These are phyloP conservation scores for Aspergillus bertholletiae DNA, from an alignment of 495 filamentous ascomycete genomes.

Conservation along the genomic window DNA sequence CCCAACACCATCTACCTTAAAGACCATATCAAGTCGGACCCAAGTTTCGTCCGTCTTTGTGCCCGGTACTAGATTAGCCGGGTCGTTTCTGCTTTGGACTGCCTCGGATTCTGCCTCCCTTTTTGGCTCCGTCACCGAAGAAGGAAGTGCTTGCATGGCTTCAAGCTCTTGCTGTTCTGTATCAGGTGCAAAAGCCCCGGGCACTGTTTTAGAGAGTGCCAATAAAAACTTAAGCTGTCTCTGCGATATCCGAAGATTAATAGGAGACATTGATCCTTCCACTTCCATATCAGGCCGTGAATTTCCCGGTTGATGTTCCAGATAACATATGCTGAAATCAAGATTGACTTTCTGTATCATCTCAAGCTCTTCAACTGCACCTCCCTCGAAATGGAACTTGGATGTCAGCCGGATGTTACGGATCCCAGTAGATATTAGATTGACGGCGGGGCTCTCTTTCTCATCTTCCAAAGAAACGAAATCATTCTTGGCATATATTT, in stretches of 20 bases:
- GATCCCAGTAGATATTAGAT: conserved; percentile 87
- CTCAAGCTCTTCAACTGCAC: conserved; percentile 78
- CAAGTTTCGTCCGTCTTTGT: conserved; percentile 66
- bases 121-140: conserved; percentile 48
- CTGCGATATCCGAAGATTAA: conserved; percentile 86
- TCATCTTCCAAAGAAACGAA: conserved; percentile 79
- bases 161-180: conserved; percentile 63
- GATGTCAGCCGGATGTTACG: conserved; percentile 89
- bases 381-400: conserved; percentile 74
- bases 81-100: conserved; percentile 48
- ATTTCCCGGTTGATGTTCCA: conserved; percentile 73
- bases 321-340: conserved; percentile 83
- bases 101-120: conserved; percentile 33
- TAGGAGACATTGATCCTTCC: conserved; percentile 83
- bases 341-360: conserved; percentile 96
- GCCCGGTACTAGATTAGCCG: conserved; percentile 47
- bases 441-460: conserved; percentile 67
- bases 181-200: conserved; percentile 79
- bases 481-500: conserved; percentile 93
- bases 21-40: conserved; percentile 92
- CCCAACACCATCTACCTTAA: conserved; percentile 82
- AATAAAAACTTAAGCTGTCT: conserved; percentile 86
- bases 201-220: conserved; percentile 79
- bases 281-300: conserved; percentile 90
- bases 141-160: conserved; percentile 60